A percentile compares a stretch with the other conserved stretches of the same genome.
These are phyloP conservation scores for Colletotrichum limetticola DNA, from an alignment of 2,329 filamentous ascomycete species.

Conservation along the genomic window DNA sequence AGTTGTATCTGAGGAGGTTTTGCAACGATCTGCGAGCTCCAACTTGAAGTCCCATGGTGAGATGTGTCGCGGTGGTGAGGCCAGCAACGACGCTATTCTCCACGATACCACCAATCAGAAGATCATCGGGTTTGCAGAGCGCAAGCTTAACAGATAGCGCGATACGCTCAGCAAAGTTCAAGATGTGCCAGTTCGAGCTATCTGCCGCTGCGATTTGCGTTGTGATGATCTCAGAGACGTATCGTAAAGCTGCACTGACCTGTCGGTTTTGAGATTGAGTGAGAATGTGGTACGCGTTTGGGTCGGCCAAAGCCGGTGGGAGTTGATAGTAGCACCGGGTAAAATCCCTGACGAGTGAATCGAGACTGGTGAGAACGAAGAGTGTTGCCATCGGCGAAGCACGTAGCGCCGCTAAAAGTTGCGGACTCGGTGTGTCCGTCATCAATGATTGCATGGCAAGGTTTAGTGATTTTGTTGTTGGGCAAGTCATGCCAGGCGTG, in stretches of 20 bases:
- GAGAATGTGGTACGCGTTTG: slow-evolving; percentile 46
- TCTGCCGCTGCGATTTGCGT: slow-evolving; percentile 16
- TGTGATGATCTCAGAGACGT: slow-evolving; percentile 37
- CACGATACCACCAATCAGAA: slow-evolving; percentile 47
- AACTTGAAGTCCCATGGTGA: slow-evolving; percentile 41
- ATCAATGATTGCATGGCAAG: slow-evolving; percentile 46
- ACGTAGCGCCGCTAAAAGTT: slow-evolving; percentile 39
- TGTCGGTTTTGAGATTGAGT: slow-evolving; percentile 45
- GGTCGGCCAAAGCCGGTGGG: slow-evolving; percentile 43
- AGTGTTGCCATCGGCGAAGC: slow-evolving; percentile 42
- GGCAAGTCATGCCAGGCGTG: slow-evolving; percentile 34
- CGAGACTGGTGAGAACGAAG: slow-evolving; percentile 43
- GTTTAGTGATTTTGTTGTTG: slow-evolving; percentile 41
- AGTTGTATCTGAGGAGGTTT: slow-evolving; percentile 37
- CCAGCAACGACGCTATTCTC: slow-evolving; percentile 45
- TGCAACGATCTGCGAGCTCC: slow-evolving; percentile 42
- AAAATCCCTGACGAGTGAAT: slow-evolving; percentile 44
- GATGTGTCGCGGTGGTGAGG: slow-evolving; percentile 44
- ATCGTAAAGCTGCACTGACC: slow-evolving; percentile 39
- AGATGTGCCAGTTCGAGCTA: slow-evolving; percentile 37
- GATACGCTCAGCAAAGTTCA: slow-evolving; percentile 42
- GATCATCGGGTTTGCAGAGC: slow-evolving; percentile 45
- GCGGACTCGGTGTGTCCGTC: slow-evolving; percentile 40
- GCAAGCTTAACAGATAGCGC: slow-evolving; percentile 41
- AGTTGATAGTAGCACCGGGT: slow-evolving; percentile 48